These are phyloP conservation scores for Friedmanniomyces simplex DNA, from an alignment of 495 filamentous ascomycete genomes.

Conservation along the genomic window DNA sequence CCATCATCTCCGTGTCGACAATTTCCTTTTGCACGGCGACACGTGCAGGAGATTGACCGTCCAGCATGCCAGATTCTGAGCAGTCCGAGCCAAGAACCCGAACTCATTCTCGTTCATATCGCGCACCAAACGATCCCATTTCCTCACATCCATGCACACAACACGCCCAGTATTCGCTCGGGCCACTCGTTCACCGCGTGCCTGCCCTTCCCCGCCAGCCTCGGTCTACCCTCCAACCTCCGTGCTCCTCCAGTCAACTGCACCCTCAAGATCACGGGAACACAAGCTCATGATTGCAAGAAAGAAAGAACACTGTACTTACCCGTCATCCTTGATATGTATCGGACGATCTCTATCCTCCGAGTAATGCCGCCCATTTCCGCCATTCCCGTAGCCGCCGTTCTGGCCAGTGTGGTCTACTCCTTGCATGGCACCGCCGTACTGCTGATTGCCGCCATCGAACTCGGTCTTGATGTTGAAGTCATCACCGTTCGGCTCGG, in stretches of 20 bases:
- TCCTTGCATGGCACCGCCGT: constrained; percentile 19
- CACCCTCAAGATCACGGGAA: not conserved
- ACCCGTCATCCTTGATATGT: constrained; percentile 97
- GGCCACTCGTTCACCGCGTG: too few species aligned
- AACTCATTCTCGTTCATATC: too few species aligned
- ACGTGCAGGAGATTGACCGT: too few species aligned
- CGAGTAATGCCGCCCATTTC: constrained; percentile 25
- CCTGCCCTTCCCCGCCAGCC: not conserved
- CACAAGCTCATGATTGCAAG: not conserved
- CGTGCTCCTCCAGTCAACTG: not conserved
- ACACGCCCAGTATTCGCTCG: too few species aligned
- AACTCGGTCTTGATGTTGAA: constrained; percentile 17
- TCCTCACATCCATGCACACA: too few species aligned
- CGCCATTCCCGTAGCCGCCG: constrained; percentile 25
- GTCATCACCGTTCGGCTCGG: constrained; percentile 9
- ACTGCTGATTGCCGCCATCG: not conserved
- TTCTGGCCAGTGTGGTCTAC: constrained; percentile 18
- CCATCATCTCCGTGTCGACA: too few species aligned
- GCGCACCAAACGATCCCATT: too few species aligned
- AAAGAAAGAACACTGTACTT: constrained; percentile 41
- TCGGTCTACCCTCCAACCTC: not conserved
- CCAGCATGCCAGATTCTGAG: too few species aligned
- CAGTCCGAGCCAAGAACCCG: too few species aligned
- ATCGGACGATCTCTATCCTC: constrained; percentile 37
- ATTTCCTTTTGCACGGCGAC: too few species aligned